Evolutionary conservation across 208 protist genomes (phyloP).

Genomic region (Borovskyia barvae): DNA sequence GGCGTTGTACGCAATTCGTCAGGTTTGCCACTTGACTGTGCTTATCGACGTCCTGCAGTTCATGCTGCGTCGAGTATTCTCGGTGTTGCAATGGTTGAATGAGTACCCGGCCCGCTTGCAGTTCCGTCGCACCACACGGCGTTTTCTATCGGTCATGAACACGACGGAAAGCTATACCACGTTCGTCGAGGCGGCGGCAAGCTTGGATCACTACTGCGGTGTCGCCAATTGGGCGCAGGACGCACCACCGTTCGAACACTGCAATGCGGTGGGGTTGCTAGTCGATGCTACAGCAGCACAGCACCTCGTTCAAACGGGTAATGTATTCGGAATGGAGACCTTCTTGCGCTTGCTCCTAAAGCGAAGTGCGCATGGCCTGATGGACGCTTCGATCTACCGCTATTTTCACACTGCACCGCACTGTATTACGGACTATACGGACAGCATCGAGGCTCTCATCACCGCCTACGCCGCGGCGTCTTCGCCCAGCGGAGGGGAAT

Average conservation of each 20-base stretch:
- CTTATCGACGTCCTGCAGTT: background rate
- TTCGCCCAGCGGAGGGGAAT: background rate
- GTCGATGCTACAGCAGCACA: slow-evolving; percentile 33
- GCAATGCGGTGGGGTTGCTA: slow-evolving; percentile 34
- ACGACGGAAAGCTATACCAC: slow-evolving; percentile 48
- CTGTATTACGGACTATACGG: slow-evolving; percentile 50
- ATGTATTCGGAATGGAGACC: slow-evolving; percentile 28
- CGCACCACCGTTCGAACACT: slow-evolving; percentile 17
- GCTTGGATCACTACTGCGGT: slow-evolving; percentile 44
- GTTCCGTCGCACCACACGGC: slow-evolving; percentile 30
- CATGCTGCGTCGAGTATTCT: slow-evolving; percentile 4
- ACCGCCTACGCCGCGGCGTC: slow-evolving; percentile 19
- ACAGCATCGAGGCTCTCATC: slow-evolving; percentile 32
- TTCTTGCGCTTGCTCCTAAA: slow-evolving; percentile 43
- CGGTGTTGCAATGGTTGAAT: slow-evolving; percentile 20
- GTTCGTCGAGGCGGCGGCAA: slow-evolving; percentile 26
- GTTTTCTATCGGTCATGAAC: slow-evolving; percentile 57
- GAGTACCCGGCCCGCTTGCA: slow-evolving; percentile 33
- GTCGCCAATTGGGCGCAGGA: slow-evolving; percentile 35
- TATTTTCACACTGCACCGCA: slow-evolving; percentile 51
- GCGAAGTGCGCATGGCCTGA: slow-evolving; percentile 55
- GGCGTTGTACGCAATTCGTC: background rate
- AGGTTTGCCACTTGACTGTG: slow-evolving; percentile 1
- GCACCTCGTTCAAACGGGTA: slow-evolving; percentile 18
- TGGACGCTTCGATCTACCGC: slow-evolving; percentile 32